Conservation (phyloP, 2,329 filamentous ascomycete genomes). For the Hawksworthiomyces lignivorus region DNA sequence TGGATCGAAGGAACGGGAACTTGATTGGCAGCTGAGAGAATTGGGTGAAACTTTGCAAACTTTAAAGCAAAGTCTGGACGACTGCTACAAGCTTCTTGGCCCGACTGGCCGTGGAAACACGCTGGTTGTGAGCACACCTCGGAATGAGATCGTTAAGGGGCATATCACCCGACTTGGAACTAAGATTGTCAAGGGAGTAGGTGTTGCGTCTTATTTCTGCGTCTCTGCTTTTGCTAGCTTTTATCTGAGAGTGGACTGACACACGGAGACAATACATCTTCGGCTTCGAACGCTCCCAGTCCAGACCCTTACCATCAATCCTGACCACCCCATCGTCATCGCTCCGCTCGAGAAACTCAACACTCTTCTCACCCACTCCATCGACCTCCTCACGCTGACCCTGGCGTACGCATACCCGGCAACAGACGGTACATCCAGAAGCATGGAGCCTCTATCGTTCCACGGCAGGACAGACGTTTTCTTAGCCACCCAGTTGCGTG, state of each 20-base stretch:
- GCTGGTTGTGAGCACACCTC: conserved; percentile 76
- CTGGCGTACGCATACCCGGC: conserved; percentile 45
- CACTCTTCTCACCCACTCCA: conserved; percentile 70
- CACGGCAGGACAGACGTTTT: conserved; percentile 24
- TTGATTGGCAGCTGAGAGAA: conserved; percentile 46
- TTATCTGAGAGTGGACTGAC: neutral
- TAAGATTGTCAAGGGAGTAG: conserved; percentile 82
- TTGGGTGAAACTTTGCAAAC: conserved; percentile 40
- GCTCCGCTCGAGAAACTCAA: conserved; percentile 64
- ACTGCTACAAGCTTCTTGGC: conserved; percentile 80
- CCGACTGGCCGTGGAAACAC: conserved; percentile 81
- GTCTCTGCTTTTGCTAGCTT: neutral
- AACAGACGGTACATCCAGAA: too few relatives aligned
- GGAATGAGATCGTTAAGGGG: conserved; percentile 87
- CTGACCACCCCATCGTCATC: conserved; percentile 48
- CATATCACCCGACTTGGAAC: conserved; percentile 84
- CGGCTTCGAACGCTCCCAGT: conserved; percentile 61
- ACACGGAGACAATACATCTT: conserved; percentile 64
- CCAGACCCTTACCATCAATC: conserved; percentile 41
- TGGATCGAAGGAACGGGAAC: conserved; percentile 38
- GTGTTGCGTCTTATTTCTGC: conserved; percentile 24
- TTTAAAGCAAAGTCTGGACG: conserved; percentile 63
- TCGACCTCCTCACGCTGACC: conserved; percentile 75
- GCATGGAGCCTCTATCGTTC: neutral
- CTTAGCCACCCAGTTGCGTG: conserved; percentile 46